phyloP scores from a whole-genome alignment of 2,329 filamentous ascomycete species.

The Chrysoporthe deuterocubensis region DNA sequence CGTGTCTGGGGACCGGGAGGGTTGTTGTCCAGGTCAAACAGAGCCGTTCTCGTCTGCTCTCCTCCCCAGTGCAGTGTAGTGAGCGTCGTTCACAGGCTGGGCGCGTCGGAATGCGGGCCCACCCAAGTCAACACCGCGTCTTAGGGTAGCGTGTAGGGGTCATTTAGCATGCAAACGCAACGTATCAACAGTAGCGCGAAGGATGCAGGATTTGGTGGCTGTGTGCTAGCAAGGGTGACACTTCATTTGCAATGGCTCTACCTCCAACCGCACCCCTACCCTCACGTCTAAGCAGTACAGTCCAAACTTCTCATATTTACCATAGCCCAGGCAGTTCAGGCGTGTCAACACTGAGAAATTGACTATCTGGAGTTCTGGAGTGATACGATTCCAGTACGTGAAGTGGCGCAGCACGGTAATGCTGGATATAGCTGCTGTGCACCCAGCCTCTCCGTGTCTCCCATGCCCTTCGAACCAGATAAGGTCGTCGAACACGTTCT shows the following conservation, averaged over 20 bases:
- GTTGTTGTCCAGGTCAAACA: neutral
- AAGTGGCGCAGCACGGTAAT: neutral
- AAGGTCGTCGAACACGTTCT: too few relatives aligned
- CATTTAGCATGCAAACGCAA: neutral
- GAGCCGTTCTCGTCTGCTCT: slow-evolving; percentile 4
- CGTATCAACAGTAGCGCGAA: neutral
- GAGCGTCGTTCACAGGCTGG: neutral
- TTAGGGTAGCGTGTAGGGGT: neutral
- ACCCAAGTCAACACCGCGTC: slow-evolving; percentile 9
- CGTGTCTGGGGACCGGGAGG: slow-evolving; percentile 7
- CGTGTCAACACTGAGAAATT: too few relatives aligned
- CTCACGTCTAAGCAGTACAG: too few relatives aligned
- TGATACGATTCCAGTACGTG: neutral
- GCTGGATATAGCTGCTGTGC: neutral
- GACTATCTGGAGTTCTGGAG: too few relatives aligned
- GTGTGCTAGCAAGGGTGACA: too few relatives aligned
- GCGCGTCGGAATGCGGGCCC: slow-evolving; percentile 1
- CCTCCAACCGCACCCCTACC: too few relatives aligned
- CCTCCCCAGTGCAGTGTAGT: neutral
- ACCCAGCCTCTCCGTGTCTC: neutral
- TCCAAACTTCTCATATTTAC: too few relatives aligned
- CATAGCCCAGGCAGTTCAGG: too few relatives aligned
- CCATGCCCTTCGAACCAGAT: too few relatives aligned
- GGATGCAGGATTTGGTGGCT: too few relatives aligned
- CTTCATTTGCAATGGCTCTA: too few relatives aligned